These are phyloP conservation scores for Phialemoniopsis sp. DNA, from an alignment of 2,329 filamentous ascomycete species.

Conservation along the genomic window DNA sequence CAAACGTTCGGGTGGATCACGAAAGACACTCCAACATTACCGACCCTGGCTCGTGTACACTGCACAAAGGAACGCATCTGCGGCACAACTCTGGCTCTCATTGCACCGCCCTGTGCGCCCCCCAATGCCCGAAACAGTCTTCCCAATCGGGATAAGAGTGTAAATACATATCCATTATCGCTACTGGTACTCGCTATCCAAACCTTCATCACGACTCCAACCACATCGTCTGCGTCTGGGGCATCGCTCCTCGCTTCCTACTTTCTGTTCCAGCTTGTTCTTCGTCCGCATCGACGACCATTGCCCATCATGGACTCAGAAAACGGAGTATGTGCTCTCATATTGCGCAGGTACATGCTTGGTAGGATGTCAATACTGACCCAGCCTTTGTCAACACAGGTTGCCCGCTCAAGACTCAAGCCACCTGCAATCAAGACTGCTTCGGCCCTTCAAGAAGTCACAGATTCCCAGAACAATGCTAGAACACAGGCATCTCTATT, in stretches of 20 bases:
- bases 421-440: conserved; percentile 13
- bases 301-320: conserved; percentile 28
- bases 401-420: conserved; percentile 13
- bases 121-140: too few relatives aligned
- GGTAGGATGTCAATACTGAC: conserved; percentile 2
- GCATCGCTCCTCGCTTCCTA: conserved; percentile 30
- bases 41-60: too few relatives aligned
- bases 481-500: conserved; percentile 35
- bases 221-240: conserved; percentile 23
- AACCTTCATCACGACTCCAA: conserved; percentile 19
- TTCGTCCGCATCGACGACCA: conserved; percentile 17
- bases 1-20: too few relatives aligned
- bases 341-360: too few relatives aligned
- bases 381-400: conserved; percentile 7
- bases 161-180: conserved; percentile 3
- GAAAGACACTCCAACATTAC: too few relatives aligned
- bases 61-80: too few relatives aligned
- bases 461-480: conserved; percentile 57
- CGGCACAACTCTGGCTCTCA: too few relatives aligned
- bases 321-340: conserved; percentile 20
- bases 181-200: conserved; percentile 7
- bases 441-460: conserved; percentile 45
- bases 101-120: too few relatives aligned
- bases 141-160: conserved; percentile 6
- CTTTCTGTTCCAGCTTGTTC: conserved; percentile 20